Percentiles rank a stretch among this genome's conserved stretches.
These are phyloP conservation scores for Colletotrichum lupini DNA, from an alignment of 2,329 filamentous ascomycete species.

Conservation along the genomic window DNA sequence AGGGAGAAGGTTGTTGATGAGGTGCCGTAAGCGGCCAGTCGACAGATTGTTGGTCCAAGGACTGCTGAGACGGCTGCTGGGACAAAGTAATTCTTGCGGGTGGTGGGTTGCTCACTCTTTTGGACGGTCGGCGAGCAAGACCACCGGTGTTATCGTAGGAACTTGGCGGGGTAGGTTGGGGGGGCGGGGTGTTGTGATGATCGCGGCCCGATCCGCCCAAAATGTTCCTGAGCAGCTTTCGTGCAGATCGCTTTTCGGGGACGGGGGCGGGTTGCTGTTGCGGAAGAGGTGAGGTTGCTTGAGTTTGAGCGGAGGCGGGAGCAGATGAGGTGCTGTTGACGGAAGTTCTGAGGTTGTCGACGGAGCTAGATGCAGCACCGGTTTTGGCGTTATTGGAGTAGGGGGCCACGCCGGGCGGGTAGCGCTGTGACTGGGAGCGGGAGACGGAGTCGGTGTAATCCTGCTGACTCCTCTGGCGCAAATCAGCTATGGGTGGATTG, in stretches of 20 bases:
- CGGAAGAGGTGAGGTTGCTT: slow-evolving; percentile 35
- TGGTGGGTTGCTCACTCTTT: slow-evolving; percentile 63
- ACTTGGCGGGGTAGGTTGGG: slow-evolving; percentile 40
- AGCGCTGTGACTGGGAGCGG: slow-evolving; percentile 65
- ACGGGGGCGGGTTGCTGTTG: slow-evolving; percentile 34
- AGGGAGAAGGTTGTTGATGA: slow-evolving; percentile 54
- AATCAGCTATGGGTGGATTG: slow-evolving; percentile 43
- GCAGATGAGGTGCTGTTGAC: slow-evolving; percentile 36
- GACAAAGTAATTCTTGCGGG: slow-evolving; percentile 55
- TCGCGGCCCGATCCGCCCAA: slow-evolving; percentile 55
- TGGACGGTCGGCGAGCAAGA: slow-evolving; percentile 66
- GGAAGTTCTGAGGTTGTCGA: slow-evolving; percentile 53
- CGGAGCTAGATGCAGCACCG: slow-evolving; percentile 50
- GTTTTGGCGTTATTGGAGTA: slow-evolving; percentile 49
- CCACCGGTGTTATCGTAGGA: slow-evolving; percentile 61
- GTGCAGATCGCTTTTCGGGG: slow-evolving; percentile 60
- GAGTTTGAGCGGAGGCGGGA: background rate
- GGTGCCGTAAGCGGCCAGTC: slow-evolving; percentile 48
- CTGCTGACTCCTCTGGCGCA: slow-evolving; percentile 48
- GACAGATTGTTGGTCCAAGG: slow-evolving; percentile 46
- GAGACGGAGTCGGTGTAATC: slow-evolving; percentile 61
- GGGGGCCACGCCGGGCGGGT: slow-evolving; percentile 46
- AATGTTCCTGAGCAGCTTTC: slow-evolving; percentile 66
- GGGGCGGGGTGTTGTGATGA: slow-evolving; percentile 40
- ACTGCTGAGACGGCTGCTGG: slow-evolving; percentile 47